Evolutionary conservation across 805 yeast species (phyloP).

Genomic region (Barnettozyma wickerhamii): DNA sequence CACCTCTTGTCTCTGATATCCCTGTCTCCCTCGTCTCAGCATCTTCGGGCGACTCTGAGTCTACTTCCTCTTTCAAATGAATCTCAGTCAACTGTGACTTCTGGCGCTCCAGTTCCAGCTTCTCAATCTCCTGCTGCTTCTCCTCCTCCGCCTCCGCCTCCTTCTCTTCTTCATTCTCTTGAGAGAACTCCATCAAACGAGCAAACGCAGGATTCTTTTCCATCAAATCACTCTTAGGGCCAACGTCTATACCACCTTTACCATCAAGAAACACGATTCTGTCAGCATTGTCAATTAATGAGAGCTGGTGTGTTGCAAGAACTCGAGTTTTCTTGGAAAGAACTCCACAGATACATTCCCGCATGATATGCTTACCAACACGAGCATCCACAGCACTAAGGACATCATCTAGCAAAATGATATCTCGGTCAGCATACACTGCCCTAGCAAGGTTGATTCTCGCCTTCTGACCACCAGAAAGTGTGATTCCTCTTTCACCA

Average conservation of each 20-base stretch:
- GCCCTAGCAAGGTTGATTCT: conserved; percentile 77
- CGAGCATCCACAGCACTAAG: conserved; percentile 84
- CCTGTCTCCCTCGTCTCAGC: background rate
- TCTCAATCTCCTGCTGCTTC: conserved; percentile 26
- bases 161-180: conserved; percentile 29
- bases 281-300: conserved; percentile 66
- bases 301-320: conserved; percentile 81
- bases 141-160: conserved; percentile 24
- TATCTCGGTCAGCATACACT: conserved; percentile 64
- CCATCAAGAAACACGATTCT: conserved; percentile 58
- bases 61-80: conserved; percentile 17
- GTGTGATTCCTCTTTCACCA: conserved; percentile 81
- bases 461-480: conserved; percentile 90
- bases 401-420: conserved; percentile 71
- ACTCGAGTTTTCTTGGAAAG: conserved; percentile 59
- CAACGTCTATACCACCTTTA: conserved; percentile 62
- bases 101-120: conserved; percentile 16
- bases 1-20: conserved; percentile 18
- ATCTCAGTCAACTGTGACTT: conserved; percentile 20
- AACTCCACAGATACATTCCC: conserved; percentile 59
- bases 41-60: no score
- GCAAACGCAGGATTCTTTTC: conserved; percentile 42
- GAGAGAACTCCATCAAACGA: conserved; percentile 45
- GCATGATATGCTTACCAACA: conserved; percentile 77
- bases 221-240: conserved; percentile 52